Evolutionary conservation across 768 basidiomycete species (phyloP), one percentile per base, ranked within the genome.

Genomic region (Pisolithus marmoratus): DNA sequence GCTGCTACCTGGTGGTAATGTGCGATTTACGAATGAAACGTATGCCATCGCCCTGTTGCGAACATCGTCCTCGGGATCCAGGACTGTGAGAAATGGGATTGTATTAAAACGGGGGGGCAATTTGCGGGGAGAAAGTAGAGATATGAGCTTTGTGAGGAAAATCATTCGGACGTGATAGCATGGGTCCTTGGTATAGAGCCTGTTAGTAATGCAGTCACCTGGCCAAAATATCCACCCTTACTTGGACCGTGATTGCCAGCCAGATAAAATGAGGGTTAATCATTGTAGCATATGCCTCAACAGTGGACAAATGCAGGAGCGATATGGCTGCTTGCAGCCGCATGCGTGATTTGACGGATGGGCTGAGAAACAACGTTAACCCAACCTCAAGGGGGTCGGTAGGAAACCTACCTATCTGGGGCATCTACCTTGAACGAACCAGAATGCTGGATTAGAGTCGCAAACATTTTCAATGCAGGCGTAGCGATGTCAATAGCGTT

Each of bases 11-110:
- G 77, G 63, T 17, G 73, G 61, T 60, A 82, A 63, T 51, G 72
- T 76, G 49, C 67, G 72, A 47, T 78, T 69, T n/a, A 76, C 70
- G 52, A 68, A 70, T n/a, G 60, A 55, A 43, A 87, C 70, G 63
- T 85, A 87, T 11, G 78, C 72, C 34, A 75, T 68, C 14, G 83
- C 83, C 70, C 81, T 74, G 24, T 66, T 68, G 57, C 82, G 84
- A 26, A 94, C 78, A 53, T 97, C 94, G 22, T 67, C 66, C 55
- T 97, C 95, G 0, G 94, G 94, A 66, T 99, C 96, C 59, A 91
- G 85, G 1, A 94, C 86, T 0, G 89, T 85, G 42, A 99, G 70
- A 72, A 96, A 93, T 5, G 90, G 86, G 51, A 96, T 80, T 42
- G 89, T 73, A 63, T 94, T 91, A 71, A 85, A 94, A 19, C 81